These are phyloP conservation scores for Hypomyces rosellus DNA, from an alignment of 2,329 filamentous ascomycete genomes.

Conservation along the genomic window DNA sequence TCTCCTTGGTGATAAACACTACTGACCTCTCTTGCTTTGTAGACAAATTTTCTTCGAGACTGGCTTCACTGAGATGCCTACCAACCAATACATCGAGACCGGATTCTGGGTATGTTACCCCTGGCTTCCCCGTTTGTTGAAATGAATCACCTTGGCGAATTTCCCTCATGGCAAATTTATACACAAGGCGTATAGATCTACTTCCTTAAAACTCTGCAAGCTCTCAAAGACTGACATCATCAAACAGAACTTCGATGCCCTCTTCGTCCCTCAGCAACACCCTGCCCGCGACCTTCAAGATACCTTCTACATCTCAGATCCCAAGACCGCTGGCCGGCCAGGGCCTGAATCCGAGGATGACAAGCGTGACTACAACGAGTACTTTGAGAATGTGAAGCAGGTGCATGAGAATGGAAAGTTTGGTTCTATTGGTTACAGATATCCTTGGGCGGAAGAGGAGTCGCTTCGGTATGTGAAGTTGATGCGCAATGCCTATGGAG, in stretches of 20 bases:
- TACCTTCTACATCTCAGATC: conserved; percentile 97
- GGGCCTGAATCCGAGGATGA: conserved; percentile 47
- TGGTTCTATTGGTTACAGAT: conserved; percentile 92
- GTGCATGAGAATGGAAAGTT: conserved; percentile 91
- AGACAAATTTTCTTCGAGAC: conserved; percentile 95
- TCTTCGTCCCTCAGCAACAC: conserved; percentile 96
- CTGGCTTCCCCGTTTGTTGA: background rate
- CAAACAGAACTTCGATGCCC: conserved; percentile 74
- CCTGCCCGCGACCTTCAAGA: conserved; percentile 96
- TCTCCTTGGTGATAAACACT: too few relatives aligned
- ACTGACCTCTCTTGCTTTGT: background rate
- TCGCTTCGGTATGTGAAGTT: conserved; percentile 48
- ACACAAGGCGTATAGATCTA: too few relatives aligned
- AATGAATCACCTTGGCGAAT: background rate
- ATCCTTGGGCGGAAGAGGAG: conserved; percentile 87
- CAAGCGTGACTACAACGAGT: conserved; percentile 67
- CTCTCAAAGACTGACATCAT: background rate
- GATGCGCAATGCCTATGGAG: background rate
- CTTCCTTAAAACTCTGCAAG: background rate
- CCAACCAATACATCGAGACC: conserved; percentile 86
- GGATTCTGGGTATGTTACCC: conserved; percentile 68
- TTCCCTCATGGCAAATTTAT: background rate
- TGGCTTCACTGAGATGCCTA: conserved; percentile 98
- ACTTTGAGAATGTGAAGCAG: conserved; percentile 80
- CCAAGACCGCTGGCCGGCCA: conserved; percentile 65